A percentile compares a stretch with the other conserved stretches of the same genome.
phyloP scores from a whole-genome alignment of 129 eudicot species.

The Kitagawia praeruptora region DNA sequence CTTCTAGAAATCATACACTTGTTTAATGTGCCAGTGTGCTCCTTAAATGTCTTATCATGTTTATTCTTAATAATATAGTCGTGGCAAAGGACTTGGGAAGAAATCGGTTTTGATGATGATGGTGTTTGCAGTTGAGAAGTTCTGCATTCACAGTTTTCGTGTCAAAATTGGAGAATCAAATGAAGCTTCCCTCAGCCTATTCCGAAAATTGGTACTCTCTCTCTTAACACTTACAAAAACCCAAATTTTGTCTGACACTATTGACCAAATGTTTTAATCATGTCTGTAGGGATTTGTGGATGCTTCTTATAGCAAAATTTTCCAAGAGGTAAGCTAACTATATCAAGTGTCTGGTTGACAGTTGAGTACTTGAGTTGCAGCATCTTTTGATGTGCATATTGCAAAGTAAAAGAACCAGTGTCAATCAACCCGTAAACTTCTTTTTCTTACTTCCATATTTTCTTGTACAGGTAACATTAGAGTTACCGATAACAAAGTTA shows the following conservation, averaged over 20 bases:
- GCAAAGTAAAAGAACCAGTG: neutral
- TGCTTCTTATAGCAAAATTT: conserved; percentile 73
- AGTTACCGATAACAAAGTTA: conserved; percentile 43
- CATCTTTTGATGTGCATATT: neutral
- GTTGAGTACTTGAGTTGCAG: neutral
- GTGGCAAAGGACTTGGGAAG: conserved; percentile 92
- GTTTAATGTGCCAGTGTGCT: neutral
- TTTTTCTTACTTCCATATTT: neutral
- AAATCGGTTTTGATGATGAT: conserved; percentile 72
- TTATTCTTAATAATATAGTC: conserved; percentile 45
- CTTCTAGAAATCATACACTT: neutral
- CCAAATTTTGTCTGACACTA: neutral
- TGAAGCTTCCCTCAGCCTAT: conserved; percentile 61
- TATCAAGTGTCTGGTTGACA: neutral
- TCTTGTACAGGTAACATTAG: conserved; percentile 60
- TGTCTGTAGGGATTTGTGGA: conserved; percentile 67
- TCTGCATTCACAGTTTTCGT: conserved; percentile 52
- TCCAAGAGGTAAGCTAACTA: conserved; percentile 62
- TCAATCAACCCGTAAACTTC: neutral
- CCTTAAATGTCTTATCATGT: conserved; percentile 5
- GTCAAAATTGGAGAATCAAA: conserved; percentile 86
- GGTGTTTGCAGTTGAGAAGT: conserved; percentile 57
- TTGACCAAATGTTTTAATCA: conserved; percentile 8
- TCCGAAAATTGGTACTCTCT: conserved; percentile 52
- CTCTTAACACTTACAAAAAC: neutral